Conservation (phyloP, 345 rosid genomes). For the Populus davidiana region DNA sequence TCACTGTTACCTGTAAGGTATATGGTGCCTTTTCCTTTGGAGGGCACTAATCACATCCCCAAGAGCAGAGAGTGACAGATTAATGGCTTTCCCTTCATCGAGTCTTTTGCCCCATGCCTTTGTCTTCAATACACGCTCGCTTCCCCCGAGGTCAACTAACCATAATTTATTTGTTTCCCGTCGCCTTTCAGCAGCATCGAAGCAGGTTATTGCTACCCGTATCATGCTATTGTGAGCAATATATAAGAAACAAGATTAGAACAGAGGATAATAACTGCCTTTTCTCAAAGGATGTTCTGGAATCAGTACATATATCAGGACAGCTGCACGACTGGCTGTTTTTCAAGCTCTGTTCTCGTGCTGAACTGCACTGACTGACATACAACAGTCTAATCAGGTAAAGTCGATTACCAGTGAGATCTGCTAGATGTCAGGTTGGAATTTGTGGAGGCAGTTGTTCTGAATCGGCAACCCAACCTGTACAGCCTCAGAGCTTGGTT, state of each 20-base stretch:
- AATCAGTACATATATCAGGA: conserved; percentile 1
- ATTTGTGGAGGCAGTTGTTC: conserved; percentile 78
- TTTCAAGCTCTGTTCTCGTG: background rate
- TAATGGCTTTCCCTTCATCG: conserved; percentile 90
- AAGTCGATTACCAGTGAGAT: conserved; percentile 68
- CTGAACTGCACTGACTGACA: background rate
- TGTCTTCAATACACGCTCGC: conserved; percentile 82
- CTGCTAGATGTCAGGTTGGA: conserved; percentile 69
- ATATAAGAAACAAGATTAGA: background rate
- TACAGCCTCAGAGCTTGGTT: conserved; percentile 67
- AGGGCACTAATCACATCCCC: conserved; percentile 77
- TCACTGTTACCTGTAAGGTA: conserved; percentile 63
- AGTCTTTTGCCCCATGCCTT: conserved; percentile 76
- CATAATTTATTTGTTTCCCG: conserved; percentile 66
- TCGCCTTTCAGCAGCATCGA: conserved; percentile 55
- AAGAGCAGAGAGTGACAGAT: conserved; percentile 75
- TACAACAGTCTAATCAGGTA: background rate
- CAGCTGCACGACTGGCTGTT: background rate
- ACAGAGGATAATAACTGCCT: background rate
- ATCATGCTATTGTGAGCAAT: conserved; percentile 52
- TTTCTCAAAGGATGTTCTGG: background rate
- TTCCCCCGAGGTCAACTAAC: conserved; percentile 83
- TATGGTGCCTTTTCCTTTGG: conserved; percentile 59
- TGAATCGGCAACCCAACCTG: conserved; percentile 61
- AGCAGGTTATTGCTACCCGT: conserved; percentile 55